Percentiles rank a stretch among this genome's conserved stretches.
Conservation (phyloP, 345 rosid species). For the Bruguiera gymnorhiza region DNA sequence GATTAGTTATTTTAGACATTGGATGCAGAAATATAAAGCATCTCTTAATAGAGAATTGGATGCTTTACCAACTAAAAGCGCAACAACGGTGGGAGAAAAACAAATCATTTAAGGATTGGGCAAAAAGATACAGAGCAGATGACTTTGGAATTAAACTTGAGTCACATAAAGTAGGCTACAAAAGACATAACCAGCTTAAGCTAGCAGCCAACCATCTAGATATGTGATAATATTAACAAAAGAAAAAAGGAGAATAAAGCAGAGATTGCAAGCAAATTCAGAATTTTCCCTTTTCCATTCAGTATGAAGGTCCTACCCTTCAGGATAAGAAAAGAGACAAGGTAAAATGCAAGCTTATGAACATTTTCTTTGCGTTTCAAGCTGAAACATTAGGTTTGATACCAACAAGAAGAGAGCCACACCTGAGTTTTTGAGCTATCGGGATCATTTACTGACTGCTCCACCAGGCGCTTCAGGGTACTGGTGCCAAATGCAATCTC, state of each 20-base stretch:
- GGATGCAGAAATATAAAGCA: slow-evolving; percentile 9
- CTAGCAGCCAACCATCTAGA: neutral
- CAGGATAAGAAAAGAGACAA: neutral
- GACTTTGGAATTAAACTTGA: neutral
- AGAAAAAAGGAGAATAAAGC: neutral
- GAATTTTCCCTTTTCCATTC: neutral
- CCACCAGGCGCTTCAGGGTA: slow-evolving; percentile 90
- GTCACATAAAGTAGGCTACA: neutral
- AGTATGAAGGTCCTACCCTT: neutral
- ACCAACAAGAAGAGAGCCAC: slow-evolving; percentile 9
- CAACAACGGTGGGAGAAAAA: neutral
- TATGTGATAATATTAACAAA: neutral
- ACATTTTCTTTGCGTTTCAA: neutral
- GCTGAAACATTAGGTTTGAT: neutral
- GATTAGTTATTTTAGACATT: slow-evolving; percentile 4
- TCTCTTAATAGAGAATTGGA: neutral
- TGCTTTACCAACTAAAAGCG: neutral
- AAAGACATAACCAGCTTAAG: neutral
- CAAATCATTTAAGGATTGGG: neutral
- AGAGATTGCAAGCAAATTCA: neutral
- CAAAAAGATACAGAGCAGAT: neutral
- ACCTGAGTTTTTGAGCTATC: slow-evolving; percentile 80
- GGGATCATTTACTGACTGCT: slow-evolving; percentile 85
- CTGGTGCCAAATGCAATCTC: slow-evolving; percentile 93
- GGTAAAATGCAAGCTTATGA: neutral